Base-by-base conservation (phyloP, 257 asterid species). In the Nicotiana knightiana region DNA sequence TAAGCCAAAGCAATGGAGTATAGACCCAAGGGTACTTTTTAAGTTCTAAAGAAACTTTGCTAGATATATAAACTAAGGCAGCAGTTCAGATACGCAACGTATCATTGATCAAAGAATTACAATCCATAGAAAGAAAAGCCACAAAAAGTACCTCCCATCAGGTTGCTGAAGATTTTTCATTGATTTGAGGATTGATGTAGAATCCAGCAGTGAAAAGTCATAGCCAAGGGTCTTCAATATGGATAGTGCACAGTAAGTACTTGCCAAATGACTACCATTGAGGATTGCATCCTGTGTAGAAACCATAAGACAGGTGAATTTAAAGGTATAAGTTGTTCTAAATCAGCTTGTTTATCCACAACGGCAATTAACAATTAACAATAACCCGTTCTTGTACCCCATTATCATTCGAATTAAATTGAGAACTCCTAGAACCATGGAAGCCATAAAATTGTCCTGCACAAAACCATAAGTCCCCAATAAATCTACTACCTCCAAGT, bases 391-490 rank as follows among this genome's bases (percentile, higher is more conserved):
- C 71, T 24, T 84, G 24, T 89, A 92, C 98, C 94, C 86, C 88
- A 81, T 82, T 82, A 68, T 83, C 88, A 81, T 77, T 86, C 39
- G 91, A 65, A 8, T 85, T 93, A 87, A 86, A 94, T 28, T 94
- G 98, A 88, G 97, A 92, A 91, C 98, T 96, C 85, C 94, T 90
- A 43, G 99, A 96, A 83, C 99, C 97, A 87, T 93, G 98, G 84
- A 96, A 96, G 71, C 99, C 99, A 81, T 93, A 96, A 85, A 96
- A 96, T 82, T 91, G 93, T 76, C 97, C 99, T 94, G 93, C 48
- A 54, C 33, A 39, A 85, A 73, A 81, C 54, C 62, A 78, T 12
- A 67, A 67, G 6, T 54, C 32, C 26, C 66, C 39, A 46, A 17
- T 54, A 46, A 79, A 62, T 37, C 28, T 2, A 4, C 17, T 18